phyloP scores from a whole-genome alignment of 805 yeast genomes.

The Huiozyma naganishii region DNA sequence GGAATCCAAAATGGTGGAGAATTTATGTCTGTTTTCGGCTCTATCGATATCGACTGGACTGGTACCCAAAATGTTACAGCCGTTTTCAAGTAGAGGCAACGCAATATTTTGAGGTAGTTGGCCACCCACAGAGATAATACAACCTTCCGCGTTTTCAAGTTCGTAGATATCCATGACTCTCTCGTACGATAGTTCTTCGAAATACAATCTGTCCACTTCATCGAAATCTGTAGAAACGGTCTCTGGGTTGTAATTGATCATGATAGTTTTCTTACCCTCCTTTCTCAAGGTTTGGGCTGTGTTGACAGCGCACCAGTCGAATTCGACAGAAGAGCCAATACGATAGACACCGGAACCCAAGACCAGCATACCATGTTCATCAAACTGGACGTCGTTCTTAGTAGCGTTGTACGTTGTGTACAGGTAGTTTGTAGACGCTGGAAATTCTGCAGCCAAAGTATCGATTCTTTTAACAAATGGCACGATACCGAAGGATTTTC shows the following conservation, averaged over 20 bases:
- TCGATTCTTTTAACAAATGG: constrained; percentile 97
- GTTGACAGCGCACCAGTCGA: constrained; percentile 98
- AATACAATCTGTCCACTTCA: constrained; percentile 94
- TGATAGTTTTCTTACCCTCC: constrained; percentile 78
- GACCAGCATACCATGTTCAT: constrained; percentile 87
- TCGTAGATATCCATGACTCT: constrained; percentile 96
- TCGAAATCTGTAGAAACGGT: constrained; percentile 97
- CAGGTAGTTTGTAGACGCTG: constrained; percentile 90
- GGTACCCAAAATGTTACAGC: constrained; percentile 88
- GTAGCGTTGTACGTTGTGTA: constrained; percentile 94
- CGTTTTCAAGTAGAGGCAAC: constrained; percentile 61
- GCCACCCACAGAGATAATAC: constrained; percentile 94
- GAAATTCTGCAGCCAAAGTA: constrained; percentile 97
- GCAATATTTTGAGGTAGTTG: constrained; percentile 98
- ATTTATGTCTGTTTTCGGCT: constrained; percentile 98
- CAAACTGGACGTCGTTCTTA: constrained; percentile 69
- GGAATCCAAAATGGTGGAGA: constrained; percentile 85
- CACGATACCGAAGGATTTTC: constrained; percentile 68
- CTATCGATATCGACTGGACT: constrained; percentile 89
- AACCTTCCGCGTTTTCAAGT: constrained; percentile 80
- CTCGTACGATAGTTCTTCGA: constrained; percentile 90
- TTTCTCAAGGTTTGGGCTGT: constrained; percentile 90
- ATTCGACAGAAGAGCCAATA: constrained; percentile 96
- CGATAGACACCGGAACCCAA: constrained; percentile 98
- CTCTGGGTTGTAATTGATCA: constrained; percentile 97